phyloP scores from a whole-genome alignment of 805 yeast species.

The Pichia rugopelliculosa region DNA sequence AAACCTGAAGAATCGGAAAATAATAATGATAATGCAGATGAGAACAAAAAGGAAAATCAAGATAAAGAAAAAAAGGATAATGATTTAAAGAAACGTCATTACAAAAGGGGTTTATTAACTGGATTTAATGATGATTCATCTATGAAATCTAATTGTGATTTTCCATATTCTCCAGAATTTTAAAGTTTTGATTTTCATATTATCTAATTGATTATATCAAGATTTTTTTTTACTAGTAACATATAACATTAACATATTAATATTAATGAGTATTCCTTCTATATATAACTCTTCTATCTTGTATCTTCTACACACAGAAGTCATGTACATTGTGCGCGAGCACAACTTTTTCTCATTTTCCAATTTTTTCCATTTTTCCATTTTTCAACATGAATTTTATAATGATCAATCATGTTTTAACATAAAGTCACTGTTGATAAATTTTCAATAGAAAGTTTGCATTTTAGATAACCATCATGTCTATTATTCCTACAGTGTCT shows the following conservation, averaged over 20 bases:
- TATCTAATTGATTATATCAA: no score
- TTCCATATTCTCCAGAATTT: slow-evolving; percentile 3
- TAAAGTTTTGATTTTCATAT: no score
- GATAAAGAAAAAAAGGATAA: not conserved
- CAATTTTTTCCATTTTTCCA: not conserved
- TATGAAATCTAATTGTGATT: not conserved
- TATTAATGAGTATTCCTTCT: no score
- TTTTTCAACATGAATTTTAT: not conserved
- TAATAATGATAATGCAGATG: slow-evolving; percentile 16
- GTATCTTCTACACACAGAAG: not conserved
- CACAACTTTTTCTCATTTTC: not conserved
- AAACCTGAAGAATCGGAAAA: slow-evolving; percentile 26
- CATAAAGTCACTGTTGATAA: no score
- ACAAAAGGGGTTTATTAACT: not conserved
- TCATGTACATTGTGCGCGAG: not conserved
- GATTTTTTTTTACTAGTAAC: not conserved
- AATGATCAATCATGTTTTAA: no score
- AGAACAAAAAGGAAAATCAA: slow-evolving; percentile 13
- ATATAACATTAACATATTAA: not conserved
- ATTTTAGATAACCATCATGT: not conserved
- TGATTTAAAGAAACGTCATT: not conserved
- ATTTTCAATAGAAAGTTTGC: no score
- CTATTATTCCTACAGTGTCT: not conserved
- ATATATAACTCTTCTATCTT: no score
- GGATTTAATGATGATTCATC: not conserved